Percentiles rank a stretch among this genome's conserved stretches.
These are phyloP conservation scores for Halenospora varia DNA, from an alignment of 495 filamentous ascomycete genomes.

Conservation along the genomic window DNA sequence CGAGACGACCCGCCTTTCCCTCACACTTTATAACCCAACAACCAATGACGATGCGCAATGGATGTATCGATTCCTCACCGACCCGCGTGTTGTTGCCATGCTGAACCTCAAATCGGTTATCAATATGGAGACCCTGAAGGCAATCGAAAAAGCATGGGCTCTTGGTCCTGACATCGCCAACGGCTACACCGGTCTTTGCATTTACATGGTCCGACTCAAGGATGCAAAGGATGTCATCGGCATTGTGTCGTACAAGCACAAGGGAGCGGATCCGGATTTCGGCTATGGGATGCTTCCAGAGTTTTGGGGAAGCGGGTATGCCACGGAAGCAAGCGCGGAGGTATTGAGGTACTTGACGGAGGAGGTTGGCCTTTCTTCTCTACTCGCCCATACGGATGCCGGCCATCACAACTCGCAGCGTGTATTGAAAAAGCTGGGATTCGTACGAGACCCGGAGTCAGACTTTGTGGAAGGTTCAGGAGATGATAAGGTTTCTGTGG, in stretches of 20 bases:
- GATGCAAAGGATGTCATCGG: not conserved
- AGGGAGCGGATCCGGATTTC: not conserved
- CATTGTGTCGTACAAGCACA: not conserved
- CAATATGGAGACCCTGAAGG: not conserved
- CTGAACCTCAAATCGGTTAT: not conserved
- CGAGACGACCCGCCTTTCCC: not conserved
- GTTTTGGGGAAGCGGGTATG: not conserved
- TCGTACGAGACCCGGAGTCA: not conserved
- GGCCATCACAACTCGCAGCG: not conserved
- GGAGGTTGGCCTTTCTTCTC: not conserved
- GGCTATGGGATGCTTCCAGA: not conserved
- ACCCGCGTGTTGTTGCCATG: not conserved
- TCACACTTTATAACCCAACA: not conserved
- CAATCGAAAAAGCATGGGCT: not conserved
- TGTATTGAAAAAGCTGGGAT: not conserved
- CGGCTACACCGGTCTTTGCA: not conserved
- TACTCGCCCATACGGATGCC: not conserved
- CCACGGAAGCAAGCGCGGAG: not conserved
- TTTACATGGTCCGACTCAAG: not conserved
- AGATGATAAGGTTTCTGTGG: not conserved
- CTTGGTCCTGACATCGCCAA: not conserved
- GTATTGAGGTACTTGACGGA: not conserved
- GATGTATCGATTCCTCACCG: not conserved
- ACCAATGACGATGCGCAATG: not conserved
- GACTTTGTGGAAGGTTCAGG: not conserved